Evolutionary conservation across 106 monocot genomes (phyloP).

Genomic region (Dendrobium nobile): DNA sequence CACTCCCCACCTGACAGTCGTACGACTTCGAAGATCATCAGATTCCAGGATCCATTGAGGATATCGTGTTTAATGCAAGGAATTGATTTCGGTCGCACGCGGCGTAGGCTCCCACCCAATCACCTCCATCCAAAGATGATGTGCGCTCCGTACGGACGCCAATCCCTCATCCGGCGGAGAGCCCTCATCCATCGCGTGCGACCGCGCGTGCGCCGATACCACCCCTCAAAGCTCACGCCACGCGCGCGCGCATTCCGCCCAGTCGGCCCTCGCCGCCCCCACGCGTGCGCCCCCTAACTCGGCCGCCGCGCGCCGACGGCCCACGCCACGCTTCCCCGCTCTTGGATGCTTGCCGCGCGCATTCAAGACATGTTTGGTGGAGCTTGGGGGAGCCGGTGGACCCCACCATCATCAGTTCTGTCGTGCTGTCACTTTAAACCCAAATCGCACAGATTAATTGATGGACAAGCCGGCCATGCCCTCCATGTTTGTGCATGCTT

Average conservation of each 20-base stretch:
- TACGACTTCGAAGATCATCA: background rate
- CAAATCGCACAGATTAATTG: background rate
- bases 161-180: background rate
- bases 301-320: background rate
- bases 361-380: background rate
- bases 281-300: background rate
- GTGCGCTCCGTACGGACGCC: background rate
- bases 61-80: background rate
- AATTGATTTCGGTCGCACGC: conserved; percentile 2
- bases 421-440: conserved; percentile 2
- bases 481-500: conserved; percentile 6
- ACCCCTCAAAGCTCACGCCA: background rate
- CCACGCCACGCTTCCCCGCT: background rate
- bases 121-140: background rate
- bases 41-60: background rate
- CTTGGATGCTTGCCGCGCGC: conserved; percentile 1
- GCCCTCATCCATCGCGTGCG: background rate
- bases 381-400: background rate
- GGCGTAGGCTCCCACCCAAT: background rate
- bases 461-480: background rate
- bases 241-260: background rate
- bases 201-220: conserved; percentile 3
- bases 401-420: background rate
- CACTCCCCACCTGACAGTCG: background rate
- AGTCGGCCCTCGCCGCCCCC: background rate